Base-by-base conservation (phyloP, 2,329 filamentous ascomycete genomes). In the Aspergillus udagawae region DNA sequence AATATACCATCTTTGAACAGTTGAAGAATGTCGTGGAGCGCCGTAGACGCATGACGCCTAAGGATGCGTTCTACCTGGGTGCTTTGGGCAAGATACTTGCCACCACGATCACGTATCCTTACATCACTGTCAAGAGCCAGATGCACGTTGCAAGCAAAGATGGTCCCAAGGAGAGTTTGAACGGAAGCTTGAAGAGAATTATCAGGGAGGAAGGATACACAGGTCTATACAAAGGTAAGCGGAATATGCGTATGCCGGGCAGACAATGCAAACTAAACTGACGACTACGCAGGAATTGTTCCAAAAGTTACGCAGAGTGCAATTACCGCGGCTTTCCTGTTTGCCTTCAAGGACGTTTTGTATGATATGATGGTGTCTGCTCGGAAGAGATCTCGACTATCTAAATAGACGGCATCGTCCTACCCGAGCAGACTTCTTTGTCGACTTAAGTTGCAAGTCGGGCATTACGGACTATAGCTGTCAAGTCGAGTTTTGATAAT, bases 1-100 rank as follows among this genome's bases (percentile, higher is more conserved):
- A 99, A 79, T 99, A 99, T 78, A 99, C 94, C 17, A 89, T 99
- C 55, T 99, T 97, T 69, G 94, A 99, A 82, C 93, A 99, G 81
- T 81, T 97, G 79, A 97, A 97, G 85, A 96, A 97, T 73, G 69
- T 83, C 27, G 78, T 97, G 56, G 93, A 97, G 83, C 89, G 84
- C 73, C 82, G 83, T 72, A 80, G 82, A 52, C 86, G 88, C 66
- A 84, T 97, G 56, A 96, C 91, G 0, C 91, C 93, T 1, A 88
- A 86, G 55, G 85, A 96, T 65, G 92, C 91, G 51, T 99, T 99
- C 75, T 85, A 94, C 70, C 82, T 99, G 2, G 94, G 94, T 61
- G 94, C 94, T 1, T 72, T 97, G 32, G 92, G 94, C 75, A 99
- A 99, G 83, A 82, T 99, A 62, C 87, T 97, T 60, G 94, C 94